A percentile compares a stretch with the other conserved stretches of the same genome.
Evolutionary conservation across 441 rosid genomes (phyloP).

Genomic region (Arabidopsis lyrata): DNA sequence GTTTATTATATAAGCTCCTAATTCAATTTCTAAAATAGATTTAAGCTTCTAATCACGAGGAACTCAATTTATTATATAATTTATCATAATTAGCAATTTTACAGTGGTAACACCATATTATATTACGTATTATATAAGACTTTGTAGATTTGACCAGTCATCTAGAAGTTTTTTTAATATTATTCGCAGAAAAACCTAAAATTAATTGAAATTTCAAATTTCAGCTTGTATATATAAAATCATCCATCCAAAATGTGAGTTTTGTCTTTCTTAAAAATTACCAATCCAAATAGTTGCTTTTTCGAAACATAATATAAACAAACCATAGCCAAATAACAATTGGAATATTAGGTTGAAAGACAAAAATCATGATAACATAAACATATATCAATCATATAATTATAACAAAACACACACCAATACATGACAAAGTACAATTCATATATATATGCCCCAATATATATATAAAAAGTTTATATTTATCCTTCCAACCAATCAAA

Average conservation of each 20-base stretch:
- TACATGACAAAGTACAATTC: conserved; percentile 41
- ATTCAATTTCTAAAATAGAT: no score
- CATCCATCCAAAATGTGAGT: background rate
- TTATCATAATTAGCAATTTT: no score
- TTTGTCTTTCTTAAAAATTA: background rate
- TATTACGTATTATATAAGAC: no score
- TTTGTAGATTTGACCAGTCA: no score
- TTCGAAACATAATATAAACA: background rate
- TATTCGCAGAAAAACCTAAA: background rate
- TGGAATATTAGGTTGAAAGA: conserved; percentile 5
- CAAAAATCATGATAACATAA: conserved; percentile 34
- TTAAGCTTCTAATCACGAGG: no score
- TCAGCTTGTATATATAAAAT: background rate
- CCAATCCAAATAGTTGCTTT: conserved; percentile 9
- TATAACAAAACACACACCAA: conserved; percentile 34
- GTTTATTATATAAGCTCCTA: no score
- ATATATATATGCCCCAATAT: conserved; percentile 31
- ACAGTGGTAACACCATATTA: no score
- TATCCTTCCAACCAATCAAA: conserved; percentile 45
- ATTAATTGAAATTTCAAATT: background rate
- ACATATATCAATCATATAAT: conserved; percentile 28
- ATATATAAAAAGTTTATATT: conserved; percentile 27
- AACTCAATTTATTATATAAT: no score
- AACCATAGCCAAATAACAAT: background rate
- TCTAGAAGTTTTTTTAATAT: no score